Conservation (phyloP, 2,329 filamentous ascomycete genomes). For the Aspergillus candidus region DNA sequence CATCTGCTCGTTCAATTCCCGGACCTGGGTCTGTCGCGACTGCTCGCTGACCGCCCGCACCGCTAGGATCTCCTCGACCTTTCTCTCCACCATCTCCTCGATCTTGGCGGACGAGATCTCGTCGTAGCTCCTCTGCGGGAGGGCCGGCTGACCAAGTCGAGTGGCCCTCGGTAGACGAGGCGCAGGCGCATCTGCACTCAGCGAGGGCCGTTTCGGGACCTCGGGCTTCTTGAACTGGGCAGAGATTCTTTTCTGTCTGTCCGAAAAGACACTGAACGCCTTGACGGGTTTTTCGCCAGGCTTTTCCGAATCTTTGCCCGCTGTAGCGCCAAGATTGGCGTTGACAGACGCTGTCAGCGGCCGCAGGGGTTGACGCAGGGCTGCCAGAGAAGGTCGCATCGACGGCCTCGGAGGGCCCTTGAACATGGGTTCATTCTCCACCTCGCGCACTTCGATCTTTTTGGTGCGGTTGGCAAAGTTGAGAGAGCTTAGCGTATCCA, state of each 20-base stretch:
- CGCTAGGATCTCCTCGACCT: slow-evolving; percentile 82
- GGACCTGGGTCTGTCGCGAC: slow-evolving; percentile 37
- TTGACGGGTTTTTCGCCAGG: slow-evolving; percentile 68
- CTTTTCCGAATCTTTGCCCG: slow-evolving; percentile 46
- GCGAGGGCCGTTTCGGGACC: slow-evolving; percentile 40
- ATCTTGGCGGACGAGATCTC: slow-evolving; percentile 66
- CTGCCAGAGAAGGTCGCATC: slow-evolving; percentile 34
- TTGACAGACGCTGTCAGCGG: slow-evolving; percentile 72
- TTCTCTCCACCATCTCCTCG: slow-evolving; percentile 86
- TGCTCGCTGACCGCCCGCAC: slow-evolving; percentile 60
- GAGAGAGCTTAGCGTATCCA: slow-evolving; percentile 86
- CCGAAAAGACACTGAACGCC: slow-evolving; percentile 79
- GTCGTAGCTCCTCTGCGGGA: slow-evolving; percentile 38
- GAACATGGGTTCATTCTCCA: slow-evolving; percentile 91
- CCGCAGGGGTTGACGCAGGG: slow-evolving; percentile 68
- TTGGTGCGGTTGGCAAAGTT: slow-evolving; percentile 95
- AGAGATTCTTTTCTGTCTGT: slow-evolving; percentile 51
- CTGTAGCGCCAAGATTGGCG: slow-evolving; percentile 56
- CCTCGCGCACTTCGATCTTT: slow-evolving; percentile 90
- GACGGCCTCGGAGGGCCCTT: slow-evolving; percentile 62
- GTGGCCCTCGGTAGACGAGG: slow-evolving; percentile 47
- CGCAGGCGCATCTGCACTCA: slow-evolving; percentile 29
- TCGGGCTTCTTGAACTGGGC: slow-evolving; percentile 36
- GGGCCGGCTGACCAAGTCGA: slow-evolving; percentile 25
- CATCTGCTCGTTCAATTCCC: slow-evolving; percentile 66